Evolutionary conservation across 176 grass and related monocot genomes (phyloP), one percentile per base, ranked within the genome.

Genomic region (Carex scoparia): DNA sequence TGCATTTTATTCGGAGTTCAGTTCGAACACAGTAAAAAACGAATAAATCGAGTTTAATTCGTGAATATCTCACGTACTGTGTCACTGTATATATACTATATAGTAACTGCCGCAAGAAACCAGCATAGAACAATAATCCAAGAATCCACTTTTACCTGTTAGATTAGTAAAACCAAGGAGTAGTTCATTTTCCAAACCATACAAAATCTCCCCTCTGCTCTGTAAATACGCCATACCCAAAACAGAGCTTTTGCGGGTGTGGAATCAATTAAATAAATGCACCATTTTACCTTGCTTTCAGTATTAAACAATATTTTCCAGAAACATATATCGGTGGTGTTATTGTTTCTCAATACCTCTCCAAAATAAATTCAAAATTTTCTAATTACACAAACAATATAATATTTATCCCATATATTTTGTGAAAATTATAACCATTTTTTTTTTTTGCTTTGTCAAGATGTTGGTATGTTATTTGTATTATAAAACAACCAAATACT

Each of bases 111-210:
- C n/a, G n/a, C 44, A 75, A 30, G 19, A 75, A 75, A 75, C 30
- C 71, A 56, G 27, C 27, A 32, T 3, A 31, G 23, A 9, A 8
- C 71, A 53, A 75, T 53, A 76, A 76, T 77, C 23, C 49, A 77
- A 77, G 73, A 76, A 76, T 76, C 72, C 27, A 31, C 72, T 76
- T 76, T 74, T 74, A 74, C 70, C 51, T 27, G 7, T 23, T 54
- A 28, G 23, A 28, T 28, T 76, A 55, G 72, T 76, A 76, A 77
- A 56, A 56, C 73, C 73, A 77, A 77, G 14, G 42, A 77, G 73
- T 7, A 14, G 46, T 75, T 49, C 19, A 14, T 77, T 77, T 31
- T 54, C 10, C 73, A 32, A 7, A 56, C 49, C 73, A 56, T 33
- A 54, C 16, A 56, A 76, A 72, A 54, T 33, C 23, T 77, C 54